These are phyloP conservation scores for Neonectria coccinea DNA, from an alignment of 2,329 filamentous ascomycete genomes.

Conservation along the genomic window DNA sequence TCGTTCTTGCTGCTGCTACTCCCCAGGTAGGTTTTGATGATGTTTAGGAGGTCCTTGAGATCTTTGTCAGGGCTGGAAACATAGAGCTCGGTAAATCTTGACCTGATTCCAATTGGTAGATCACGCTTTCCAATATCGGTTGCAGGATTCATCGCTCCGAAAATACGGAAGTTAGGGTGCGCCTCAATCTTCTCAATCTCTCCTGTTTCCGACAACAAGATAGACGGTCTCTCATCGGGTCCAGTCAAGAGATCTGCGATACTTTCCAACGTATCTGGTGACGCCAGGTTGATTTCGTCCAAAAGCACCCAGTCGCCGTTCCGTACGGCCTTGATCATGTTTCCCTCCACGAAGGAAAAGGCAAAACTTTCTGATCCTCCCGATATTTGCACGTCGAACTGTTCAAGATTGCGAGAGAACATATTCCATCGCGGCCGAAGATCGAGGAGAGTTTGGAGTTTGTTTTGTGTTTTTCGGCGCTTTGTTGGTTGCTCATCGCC, in stretches of 20 bases:
- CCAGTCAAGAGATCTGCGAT: conserved; percentile 89
- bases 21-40: conserved; percentile 90
- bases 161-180: conserved; percentile 93
- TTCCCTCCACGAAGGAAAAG: conserved; percentile 96
- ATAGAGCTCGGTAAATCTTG: conserved; percentile 95
- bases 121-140: conserved; percentile 98
- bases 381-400: conserved; percentile 83
- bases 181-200: conserved; percentile 91
- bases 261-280: conserved; percentile 93
- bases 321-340: conserved; percentile 93
- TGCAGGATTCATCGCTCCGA: conserved; percentile 98
- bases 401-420: conserved; percentile 79
- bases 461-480: conserved; percentile 73
- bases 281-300: conserved; percentile 97
- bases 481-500: conserved; percentile 73
- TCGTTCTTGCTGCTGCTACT: conserved; percentile 77
- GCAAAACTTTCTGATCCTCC: conserved; percentile 82
- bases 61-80: conserved; percentile 91
- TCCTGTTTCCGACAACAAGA: conserved; percentile 92
- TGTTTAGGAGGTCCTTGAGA: conserved; percentile 84
- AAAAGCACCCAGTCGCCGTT: conserved; percentile 98
- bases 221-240: conserved; percentile 77
- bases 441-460: conserved; percentile 71
- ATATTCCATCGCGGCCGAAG: conserved; percentile 79
- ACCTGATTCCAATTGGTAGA: conserved; percentile 86